Evolutionary conservation across 441 rosid species (phyloP).

Genomic region (Croton setiger): DNA sequence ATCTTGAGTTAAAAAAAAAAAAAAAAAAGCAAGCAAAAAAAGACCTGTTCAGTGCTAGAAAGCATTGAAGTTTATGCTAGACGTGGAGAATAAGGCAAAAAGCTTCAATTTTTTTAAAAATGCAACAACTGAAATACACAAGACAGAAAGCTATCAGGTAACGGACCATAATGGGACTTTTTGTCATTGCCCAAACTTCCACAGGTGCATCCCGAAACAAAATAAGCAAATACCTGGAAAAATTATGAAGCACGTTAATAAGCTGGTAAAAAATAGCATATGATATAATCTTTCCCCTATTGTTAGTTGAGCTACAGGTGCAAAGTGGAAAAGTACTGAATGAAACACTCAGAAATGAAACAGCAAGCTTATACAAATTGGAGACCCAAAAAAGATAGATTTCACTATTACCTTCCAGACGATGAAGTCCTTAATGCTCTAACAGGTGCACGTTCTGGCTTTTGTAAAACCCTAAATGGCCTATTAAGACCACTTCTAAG

Average conservation of each 20-base stretch:
- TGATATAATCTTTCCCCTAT: neutral
- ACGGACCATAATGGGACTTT: constrained; percentile 90
- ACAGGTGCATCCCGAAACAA: constrained; percentile 98
- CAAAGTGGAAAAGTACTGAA: neutral
- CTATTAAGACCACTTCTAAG: constrained; percentile 92
- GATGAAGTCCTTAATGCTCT: constrained; percentile 95
- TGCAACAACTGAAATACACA: constrained; percentile 16
- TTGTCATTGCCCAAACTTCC: constrained; percentile 99
- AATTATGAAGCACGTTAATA: constrained; percentile 1
- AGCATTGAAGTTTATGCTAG: too few species aligned
- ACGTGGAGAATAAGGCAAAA: too few species aligned
- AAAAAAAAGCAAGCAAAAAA: too few species aligned
- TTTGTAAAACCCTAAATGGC: constrained; percentile 86
- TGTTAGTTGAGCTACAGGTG: neutral
- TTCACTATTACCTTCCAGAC: constrained; percentile 78
- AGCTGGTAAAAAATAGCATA: constrained; percentile 7
- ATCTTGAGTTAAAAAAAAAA: neutral
- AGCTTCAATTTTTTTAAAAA: neutral
- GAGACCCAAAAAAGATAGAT: constrained; percentile 11
- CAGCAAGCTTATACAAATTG: constrained; percentile 4
- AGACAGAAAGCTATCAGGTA: constrained; percentile 18
- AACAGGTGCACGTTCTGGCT: constrained; percentile 94
- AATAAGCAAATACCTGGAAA: constrained; percentile 87
- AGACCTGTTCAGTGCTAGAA: too few species aligned
- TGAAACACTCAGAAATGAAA: constrained; percentile 1